Percentiles rank a stretch among this genome's conserved stretches.
Conservation (phyloP, 148 eudicot genomes). For the Vaccinium myrtillus region DNA sequence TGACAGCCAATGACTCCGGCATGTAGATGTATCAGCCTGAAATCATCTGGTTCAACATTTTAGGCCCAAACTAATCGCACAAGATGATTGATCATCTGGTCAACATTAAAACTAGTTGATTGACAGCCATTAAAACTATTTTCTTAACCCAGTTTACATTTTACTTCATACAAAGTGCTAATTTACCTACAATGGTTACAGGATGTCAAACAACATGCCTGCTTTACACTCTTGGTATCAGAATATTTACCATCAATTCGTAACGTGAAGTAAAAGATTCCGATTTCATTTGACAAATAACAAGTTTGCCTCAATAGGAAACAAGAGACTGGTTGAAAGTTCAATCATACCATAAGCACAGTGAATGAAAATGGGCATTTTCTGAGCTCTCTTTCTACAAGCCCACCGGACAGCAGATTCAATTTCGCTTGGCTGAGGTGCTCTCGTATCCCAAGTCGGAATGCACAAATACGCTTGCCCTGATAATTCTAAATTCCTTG, state of each 20-base stretch:
- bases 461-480: constrained; percentile 69
- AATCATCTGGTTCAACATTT: neutral
- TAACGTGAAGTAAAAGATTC: neutral
- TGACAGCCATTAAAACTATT: neutral
- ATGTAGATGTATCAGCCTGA: neutral
- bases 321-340: neutral
- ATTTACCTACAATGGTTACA: neutral
- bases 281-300: neutral
- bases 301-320: neutral
- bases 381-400: constrained; percentile 70
- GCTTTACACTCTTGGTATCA: neutral
- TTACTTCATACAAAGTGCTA: neutral
- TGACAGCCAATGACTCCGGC: neutral
- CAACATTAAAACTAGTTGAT: neutral
- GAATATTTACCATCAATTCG: neutral
- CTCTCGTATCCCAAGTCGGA: constrained; percentile 86
- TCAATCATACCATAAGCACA: constrained; percentile 84
- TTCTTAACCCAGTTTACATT: neutral
- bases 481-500: constrained; percentile 36
- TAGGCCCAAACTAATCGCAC: no score
- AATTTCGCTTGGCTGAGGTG: constrained; percentile 66
- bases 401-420: constrained; percentile 90
- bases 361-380: constrained; percentile 63
- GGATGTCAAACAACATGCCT: neutral
- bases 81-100: neutral